Base-by-base conservation (phyloP, 140 eudicot species). In the Stevia rebaudiana region DNA sequence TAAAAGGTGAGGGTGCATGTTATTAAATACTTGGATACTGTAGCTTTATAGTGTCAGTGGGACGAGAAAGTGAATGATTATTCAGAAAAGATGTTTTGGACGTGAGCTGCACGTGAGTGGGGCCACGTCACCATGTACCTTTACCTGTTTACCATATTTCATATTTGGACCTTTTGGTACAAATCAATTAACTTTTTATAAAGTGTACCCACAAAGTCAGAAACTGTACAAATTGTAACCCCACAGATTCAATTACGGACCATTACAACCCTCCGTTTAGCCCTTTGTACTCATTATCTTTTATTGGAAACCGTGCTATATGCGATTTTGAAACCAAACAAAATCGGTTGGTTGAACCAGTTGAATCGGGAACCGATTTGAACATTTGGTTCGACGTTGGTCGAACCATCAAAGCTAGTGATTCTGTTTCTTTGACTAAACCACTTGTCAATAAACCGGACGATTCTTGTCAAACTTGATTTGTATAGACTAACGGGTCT, bases 61-160 rank as follows among this genome's bases (percentile, higher is more conserved):
- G 65, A 67, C 64, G 46, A 74, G 64, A 74, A 67, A 67, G 74
- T 60, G 72, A 42, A 49, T 4, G 55, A 58, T 65, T 50, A 65
- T 51, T 67, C 52, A 19, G 65, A 67, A 61, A 71, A 67, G 60
- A 37, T 36, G 72, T 63, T 65, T 73, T 67, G 67, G 79, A 68
- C 42, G 70, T 61, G 71, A 71, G 65, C 52, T 16, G 78, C 74
- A 77, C 66, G 71, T 48, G 71, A 72, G 76, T 73, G 72, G 82
- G 35, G 67, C 13, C 75, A 72, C 61, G 61, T 58, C 75, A 65
- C 12, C 54, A 57, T 9, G 24, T 17, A 65, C 33, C 22, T 56
- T 76, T 54, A 46, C 33, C 33, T 35, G 1, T 11, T 28, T n/a
- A n/a, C n/a, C n/a, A n/a, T n/a, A n/a, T n/a, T n/a, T n/a, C n/a